Percentiles rank a stretch among this genome's conserved stretches.
These are phyloP conservation scores for Claviceps lovelessii DNA, from an alignment of 2,329 filamentous ascomycete genomes.

Conservation along the genomic window DNA sequence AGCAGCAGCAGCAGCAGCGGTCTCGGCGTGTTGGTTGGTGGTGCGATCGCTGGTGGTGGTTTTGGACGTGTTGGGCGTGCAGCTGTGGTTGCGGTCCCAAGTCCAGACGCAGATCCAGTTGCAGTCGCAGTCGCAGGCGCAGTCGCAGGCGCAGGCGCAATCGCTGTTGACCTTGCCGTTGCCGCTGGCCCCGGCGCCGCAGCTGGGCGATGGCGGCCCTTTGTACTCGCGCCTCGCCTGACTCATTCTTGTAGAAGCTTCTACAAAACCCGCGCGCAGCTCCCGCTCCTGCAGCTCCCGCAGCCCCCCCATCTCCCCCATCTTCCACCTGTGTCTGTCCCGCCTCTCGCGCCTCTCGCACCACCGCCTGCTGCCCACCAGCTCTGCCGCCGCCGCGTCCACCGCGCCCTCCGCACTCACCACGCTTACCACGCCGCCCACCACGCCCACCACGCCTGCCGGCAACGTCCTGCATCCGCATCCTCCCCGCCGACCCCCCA, in stretches of 20 bases:
- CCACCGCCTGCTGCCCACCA: conserved; percentile 3
- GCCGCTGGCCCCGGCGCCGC: background rate
- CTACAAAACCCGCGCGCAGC: conserved; percentile 16
- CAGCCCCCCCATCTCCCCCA: background rate
- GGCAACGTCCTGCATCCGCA: background rate
- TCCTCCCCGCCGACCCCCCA: background rate
- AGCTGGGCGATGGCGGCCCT: conserved; percentile 13
- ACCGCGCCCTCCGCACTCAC: too few species aligned
- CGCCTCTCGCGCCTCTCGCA: background rate
- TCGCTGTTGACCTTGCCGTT: background rate
- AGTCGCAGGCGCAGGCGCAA: too few species aligned
- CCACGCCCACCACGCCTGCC: background rate
- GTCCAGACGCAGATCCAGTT: too few species aligned
- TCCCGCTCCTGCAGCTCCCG: background rate
- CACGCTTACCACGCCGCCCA: background rate
- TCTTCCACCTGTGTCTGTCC: background rate
- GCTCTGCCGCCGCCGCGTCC: background rate
- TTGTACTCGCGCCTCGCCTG: conserved; percentile 19
- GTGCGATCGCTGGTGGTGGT: background rate
- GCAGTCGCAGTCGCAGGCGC: too few species aligned
- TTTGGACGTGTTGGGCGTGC: background rate
- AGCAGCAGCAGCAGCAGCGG: background rate
- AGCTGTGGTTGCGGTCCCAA: background rate
- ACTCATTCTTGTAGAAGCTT: conserved; percentile 33
- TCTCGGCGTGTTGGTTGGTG: background rate